Base-by-base conservation (phyloP, 495 filamentous ascomycete species). In the Wilcoxina mikolae region DNA sequence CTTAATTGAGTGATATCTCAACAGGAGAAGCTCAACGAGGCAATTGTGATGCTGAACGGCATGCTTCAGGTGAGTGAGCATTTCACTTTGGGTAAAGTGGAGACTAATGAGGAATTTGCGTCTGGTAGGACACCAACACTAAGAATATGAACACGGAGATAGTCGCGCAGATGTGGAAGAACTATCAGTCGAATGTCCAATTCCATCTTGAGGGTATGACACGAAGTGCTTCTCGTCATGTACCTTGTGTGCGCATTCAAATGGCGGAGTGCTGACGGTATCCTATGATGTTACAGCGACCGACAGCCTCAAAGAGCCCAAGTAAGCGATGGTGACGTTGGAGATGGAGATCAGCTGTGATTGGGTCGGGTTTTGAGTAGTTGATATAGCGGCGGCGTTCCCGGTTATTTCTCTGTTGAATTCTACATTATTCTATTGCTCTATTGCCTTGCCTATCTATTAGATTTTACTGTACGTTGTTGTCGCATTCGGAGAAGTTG, bases 141-240 rank as follows among this genome's bases (percentile, higher is more conserved):
- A 84, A 94, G 60, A 98, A 96, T 62, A 94, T 95, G 87, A 90
- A 96, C 66, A 85, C 95, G 3, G 91, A 96, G 71, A 74, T 96
- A 7, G 91, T 96, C 2, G 88, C 91, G 5, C 91, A 96, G 68
- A 98, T 98, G 91, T 98, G 96, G 74, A 95, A 95, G 75, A 98
- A 96, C 70, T 98, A 98, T 67, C 87, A 94, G 68, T 94, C 86
- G 3, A 98, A 95, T 63, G 91, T 98, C 12, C 73, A 95, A 1
- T 98, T 98, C 66, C 91, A 98, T 64, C 74, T 98, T 25, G 93
- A 96, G 79, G 91, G 91, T 93, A 74, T 52, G 70, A 24, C 9
- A 50, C 7, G 28, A 38, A 24, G 15, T 39, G 1, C 20, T 5
- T 5, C 20, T 39, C 4, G 15, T 12, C 20, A 7, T 38, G 31